Conservation (phyloP, 768 basidiomycete genomes). For the Lenzites betulinus region DNA sequence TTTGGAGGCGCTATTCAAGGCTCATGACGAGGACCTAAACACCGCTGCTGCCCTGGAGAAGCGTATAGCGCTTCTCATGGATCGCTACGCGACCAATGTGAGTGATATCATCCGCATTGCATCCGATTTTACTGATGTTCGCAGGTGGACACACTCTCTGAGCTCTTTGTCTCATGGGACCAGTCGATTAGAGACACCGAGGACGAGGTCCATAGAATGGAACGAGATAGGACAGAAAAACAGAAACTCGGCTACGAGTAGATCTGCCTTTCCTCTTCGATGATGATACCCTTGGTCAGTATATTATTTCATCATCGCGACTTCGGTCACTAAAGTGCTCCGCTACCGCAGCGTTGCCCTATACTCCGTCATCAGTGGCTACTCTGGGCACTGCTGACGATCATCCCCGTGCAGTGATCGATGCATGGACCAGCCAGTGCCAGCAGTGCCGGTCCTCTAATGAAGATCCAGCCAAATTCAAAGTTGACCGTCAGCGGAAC, state of each 20-base stretch:
- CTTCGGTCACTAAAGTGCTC: not conserved
- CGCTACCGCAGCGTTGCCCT: too few relatives aligned
- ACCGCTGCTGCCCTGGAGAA: constrained; percentile 63
- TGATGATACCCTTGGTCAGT: constrained; percentile 3
- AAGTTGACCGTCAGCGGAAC: not conserved
- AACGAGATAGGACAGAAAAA: constrained; percentile 62
- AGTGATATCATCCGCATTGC: constrained; percentile 25
- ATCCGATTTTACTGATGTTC: not conserved
- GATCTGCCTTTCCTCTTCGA: not conserved
- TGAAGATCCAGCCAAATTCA: not conserved
- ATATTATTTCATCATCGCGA: not conserved
- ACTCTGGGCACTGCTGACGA: not conserved
- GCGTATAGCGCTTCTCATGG: constrained; percentile 64
- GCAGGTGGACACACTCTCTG: constrained; percentile 80
- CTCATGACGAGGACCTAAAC: constrained; percentile 59
- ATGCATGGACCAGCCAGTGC: not conserved
- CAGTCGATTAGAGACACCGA: constrained; percentile 72
- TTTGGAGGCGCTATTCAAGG: constrained; percentile 56
- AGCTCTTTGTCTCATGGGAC: constrained; percentile 85
- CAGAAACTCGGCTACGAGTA: constrained; percentile 61
- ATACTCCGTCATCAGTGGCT: not conserved
- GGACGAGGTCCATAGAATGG: constrained; percentile 54
- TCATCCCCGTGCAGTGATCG: not conserved
- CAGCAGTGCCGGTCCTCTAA: not conserved
- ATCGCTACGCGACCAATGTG: constrained; percentile 72